Evolutionary conservation across 129 eudicot genomes (phyloP).

Genomic region (Lactuca sativa): DNA sequence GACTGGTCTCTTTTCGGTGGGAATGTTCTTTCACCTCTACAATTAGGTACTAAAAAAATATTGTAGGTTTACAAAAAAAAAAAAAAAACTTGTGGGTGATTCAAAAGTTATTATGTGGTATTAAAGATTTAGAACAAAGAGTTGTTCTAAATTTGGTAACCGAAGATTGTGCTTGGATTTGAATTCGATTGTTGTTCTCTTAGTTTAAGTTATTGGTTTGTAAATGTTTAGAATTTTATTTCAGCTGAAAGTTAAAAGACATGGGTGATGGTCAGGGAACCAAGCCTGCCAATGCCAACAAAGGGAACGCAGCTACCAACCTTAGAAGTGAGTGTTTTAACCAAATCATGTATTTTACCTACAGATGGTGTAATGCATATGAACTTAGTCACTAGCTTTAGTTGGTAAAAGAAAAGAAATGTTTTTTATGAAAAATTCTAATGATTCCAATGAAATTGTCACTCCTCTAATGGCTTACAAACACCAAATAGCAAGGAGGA

Average conservation of each 20-base stretch:
- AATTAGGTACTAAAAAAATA: too few relatives aligned
- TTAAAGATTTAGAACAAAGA: too few relatives aligned
- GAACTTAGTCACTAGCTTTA: background rate
- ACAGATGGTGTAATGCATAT: background rate
- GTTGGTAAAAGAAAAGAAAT: background rate
- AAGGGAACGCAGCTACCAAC: background rate
- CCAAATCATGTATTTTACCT: background rate
- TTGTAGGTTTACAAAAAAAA: too few relatives aligned
- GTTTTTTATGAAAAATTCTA: background rate
- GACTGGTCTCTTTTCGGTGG: too few relatives aligned
- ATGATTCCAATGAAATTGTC: background rate
- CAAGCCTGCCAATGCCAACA: constrained; percentile 7
- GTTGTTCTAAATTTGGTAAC: too few relatives aligned
- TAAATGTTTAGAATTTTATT: background rate
- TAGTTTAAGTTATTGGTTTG: background rate
- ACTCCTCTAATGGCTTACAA: too few relatives aligned
- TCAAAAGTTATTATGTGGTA: too few relatives aligned
- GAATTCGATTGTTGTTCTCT: background rate
- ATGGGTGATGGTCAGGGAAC: constrained; percentile 17
- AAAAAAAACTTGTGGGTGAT: too few relatives aligned
- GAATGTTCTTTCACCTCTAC: too few relatives aligned
- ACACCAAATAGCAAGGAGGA: too few relatives aligned
- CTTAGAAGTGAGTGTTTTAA: background rate
- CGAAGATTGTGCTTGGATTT: too few relatives aligned
- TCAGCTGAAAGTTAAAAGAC: constrained; percentile 12